Percentiles rank a stretch among this genome's conserved stretches.
These are phyloP conservation scores for Trichosporon coremiiforme DNA, from an alignment of 1,284 basidiomycete genomes.

Conservation along the genomic window DNA sequence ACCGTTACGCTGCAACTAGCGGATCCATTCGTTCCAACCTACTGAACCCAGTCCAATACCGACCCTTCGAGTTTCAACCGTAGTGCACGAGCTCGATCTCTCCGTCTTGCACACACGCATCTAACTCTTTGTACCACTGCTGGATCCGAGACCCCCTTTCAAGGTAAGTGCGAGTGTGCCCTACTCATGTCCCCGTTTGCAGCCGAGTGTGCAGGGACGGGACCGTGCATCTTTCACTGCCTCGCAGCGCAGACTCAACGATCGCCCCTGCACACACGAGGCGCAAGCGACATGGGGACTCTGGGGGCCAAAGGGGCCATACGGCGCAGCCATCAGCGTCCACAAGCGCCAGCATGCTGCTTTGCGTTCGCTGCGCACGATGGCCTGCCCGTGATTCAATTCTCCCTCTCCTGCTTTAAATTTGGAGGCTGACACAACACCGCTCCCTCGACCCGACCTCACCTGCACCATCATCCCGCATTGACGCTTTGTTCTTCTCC, in stretches of 20 bases:
- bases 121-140: neutral
- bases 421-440: slow-evolving; percentile 20
- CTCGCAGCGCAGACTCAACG: neutral
- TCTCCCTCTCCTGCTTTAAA: slow-evolving; percentile 7
- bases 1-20: neutral
- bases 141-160: slow-evolving; percentile 6
- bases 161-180: slow-evolving; percentile 4
- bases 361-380: neutral
- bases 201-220: slow-evolving; percentile 5
- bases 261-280: slow-evolving; percentile 13
- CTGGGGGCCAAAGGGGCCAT: neutral
- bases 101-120: neutral
- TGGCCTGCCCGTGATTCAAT: slow-evolving; percentile 13
- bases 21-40: slow-evolving; percentile 2
- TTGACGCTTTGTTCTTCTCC: neutral
- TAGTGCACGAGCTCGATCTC: slow-evolving; percentile 6
- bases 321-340: slow-evolving; percentile 1
- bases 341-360: neutral
- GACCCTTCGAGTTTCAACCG: neutral
- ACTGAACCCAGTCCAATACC: neutral
- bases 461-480: slow-evolving; percentile 11
- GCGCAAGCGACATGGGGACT: neutral
- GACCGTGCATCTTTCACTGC: slow-evolving; percentile 7
- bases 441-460: neutral
- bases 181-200: slow-evolving; percentile 6